Conservation (phyloP, 345 rosid genomes). For the Cardamine occulta region DNA sequence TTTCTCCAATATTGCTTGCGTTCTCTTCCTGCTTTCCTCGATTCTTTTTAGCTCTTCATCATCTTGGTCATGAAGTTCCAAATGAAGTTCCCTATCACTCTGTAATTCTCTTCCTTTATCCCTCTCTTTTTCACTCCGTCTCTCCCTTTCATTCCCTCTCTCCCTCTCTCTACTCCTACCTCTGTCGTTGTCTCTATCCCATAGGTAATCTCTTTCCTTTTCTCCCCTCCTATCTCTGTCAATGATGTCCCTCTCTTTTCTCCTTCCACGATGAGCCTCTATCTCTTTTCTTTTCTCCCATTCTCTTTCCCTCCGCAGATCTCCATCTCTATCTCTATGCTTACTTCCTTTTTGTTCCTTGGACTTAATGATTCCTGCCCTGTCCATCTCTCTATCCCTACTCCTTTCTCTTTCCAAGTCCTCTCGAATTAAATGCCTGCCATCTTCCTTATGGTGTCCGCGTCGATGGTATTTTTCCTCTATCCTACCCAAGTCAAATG, state of each 20-base stretch:
- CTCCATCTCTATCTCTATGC: slow-evolving; percentile 27
- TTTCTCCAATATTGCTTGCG: slow-evolving; percentile 74
- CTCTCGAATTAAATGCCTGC: too few relatives aligned
- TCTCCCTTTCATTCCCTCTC: slow-evolving; percentile 45
- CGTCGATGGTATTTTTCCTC: too few relatives aligned
- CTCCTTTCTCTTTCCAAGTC: too few relatives aligned
- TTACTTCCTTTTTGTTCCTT: slow-evolving; percentile 43
- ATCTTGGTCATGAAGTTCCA: slow-evolving; percentile 59
- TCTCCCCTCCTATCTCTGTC: slow-evolving; percentile 45
- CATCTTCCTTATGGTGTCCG: too few relatives aligned
- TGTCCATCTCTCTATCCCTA: not conserved
- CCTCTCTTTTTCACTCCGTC: slow-evolving; percentile 47
- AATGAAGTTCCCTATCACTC: slow-evolving; percentile 38
- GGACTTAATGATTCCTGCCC: not conserved
- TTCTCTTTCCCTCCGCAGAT: slow-evolving; percentile 45
- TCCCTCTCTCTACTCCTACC: slow-evolving; percentile 46
- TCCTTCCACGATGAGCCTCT: slow-evolving; percentile 39
- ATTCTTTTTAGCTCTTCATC: slow-evolving; percentile 72
- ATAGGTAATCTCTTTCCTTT: not conserved
- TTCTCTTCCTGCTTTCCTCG: slow-evolving; percentile 78
- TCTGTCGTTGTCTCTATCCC: slow-evolving; percentile 39
- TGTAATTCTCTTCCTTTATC: slow-evolving; percentile 49
- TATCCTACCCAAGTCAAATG: too few relatives aligned
- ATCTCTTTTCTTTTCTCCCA: slow-evolving; percentile 47
- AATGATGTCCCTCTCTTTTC: slow-evolving; percentile 45